phyloP scores from a whole-genome alignment of 331 rosid genomes.

The Acacia pycnantha region DNA sequence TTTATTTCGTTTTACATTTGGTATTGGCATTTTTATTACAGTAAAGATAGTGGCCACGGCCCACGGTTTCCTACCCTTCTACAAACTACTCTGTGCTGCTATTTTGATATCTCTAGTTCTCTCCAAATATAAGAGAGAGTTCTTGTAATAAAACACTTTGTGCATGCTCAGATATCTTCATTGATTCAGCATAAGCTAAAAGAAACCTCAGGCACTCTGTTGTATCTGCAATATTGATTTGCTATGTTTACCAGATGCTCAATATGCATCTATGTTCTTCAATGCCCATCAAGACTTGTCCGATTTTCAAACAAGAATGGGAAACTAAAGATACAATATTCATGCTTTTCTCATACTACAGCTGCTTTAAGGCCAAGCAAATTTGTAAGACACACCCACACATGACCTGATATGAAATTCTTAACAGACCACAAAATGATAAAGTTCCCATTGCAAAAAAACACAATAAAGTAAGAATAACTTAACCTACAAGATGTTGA shows the following conservation, averaged over 20 bases:
- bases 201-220: conserved; percentile 58
- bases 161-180: not conserved
- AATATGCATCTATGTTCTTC: not conserved
- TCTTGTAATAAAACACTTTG: not conserved
- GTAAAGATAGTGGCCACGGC: not conserved
- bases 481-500: not conserved
- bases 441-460: not conserved
- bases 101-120: not conserved
- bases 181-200: not conserved
- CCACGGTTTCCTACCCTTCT: not conserved
- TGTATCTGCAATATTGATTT: conserved; percentile 54
- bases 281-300: not conserved
- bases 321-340: not conserved
- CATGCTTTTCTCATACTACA: not conserved
- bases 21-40: not conserved
- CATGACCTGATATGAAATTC: not conserved
- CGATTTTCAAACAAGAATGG: not conserved
- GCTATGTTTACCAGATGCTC: conserved; percentile 10
- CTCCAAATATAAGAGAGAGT: not conserved
- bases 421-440: not conserved
- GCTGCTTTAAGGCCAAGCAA: not conserved
- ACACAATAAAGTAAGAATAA: not conserved
- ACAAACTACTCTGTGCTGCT: not conserved
- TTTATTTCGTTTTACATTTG: too few species aligned
- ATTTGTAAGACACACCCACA: not conserved